Evolutionary conservation across 352 stramenopile species (phyloP).

Genomic region (Hyphochytrium catenoides): DNA sequence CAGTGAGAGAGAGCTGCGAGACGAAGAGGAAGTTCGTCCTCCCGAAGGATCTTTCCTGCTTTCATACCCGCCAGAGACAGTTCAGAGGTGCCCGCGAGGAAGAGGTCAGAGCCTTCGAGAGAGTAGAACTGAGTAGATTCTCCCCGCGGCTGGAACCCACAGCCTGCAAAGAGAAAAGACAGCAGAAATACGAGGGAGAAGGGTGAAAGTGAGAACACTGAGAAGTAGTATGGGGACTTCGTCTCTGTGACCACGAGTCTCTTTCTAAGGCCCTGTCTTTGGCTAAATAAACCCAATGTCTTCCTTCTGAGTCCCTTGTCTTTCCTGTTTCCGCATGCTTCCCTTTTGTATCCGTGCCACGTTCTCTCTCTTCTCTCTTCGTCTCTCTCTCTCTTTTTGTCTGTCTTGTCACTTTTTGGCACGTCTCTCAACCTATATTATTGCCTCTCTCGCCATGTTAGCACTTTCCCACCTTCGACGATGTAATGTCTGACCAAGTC

Average conservation of each 20-base stretch:
- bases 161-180: conserved; percentile 1
- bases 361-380: too few relatives aligned
- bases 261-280: too few relatives aligned
- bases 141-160: conserved; percentile 48
- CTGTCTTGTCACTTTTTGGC: too few relatives aligned
- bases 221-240: too few relatives aligned
- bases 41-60: conserved; percentile 36
- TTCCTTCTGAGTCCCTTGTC: too few relatives aligned
- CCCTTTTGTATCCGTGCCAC: too few relatives aligned
- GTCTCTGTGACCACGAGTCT: too few relatives aligned
- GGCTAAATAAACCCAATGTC: too few relatives aligned
- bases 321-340: too few relatives aligned
- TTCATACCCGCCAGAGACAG: conserved; percentile 51
- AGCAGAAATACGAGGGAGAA: neutral
- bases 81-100: conserved; percentile 51
- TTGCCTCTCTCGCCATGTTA: too few relatives aligned
- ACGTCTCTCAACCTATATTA: too few relatives aligned
- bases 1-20: conserved; percentile 58
- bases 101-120: conserved; percentile 50
- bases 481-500: conserved; percentile 55
- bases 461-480: conserved; percentile 46
- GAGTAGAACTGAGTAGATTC: conserved; percentile 65
- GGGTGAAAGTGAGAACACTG: conserved; percentile 3
- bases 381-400: too few relatives aligned
- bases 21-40: conserved; percentile 27